These are phyloP conservation scores for Chenopodium formosanum DNA, from an alignment of 148 eudicot genomes.

Conservation along the genomic window DNA sequence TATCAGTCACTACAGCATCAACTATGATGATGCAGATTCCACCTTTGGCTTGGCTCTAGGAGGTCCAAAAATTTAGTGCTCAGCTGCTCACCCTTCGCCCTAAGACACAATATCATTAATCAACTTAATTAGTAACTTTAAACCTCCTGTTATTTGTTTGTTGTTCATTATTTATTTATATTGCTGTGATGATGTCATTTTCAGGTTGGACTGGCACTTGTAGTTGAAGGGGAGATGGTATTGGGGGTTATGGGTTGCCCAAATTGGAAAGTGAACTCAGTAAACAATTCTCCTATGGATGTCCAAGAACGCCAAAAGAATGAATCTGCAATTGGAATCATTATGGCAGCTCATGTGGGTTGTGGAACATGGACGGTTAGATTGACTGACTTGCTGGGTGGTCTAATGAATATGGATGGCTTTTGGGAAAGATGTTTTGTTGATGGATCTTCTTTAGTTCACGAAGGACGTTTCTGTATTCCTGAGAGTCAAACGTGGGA, in stretches of 20 bases:
- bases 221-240: constrained; percentile 84
- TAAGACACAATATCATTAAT: neutral
- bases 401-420: constrained; percentile 22
- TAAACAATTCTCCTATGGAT: constrained; percentile 20
- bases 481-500: constrained; percentile 91
- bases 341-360: constrained; percentile 78
- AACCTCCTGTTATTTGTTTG: neutral
- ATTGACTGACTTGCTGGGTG: constrained; percentile 33
- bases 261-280: constrained; percentile 57
- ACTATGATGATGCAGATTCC: neutral
- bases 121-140: neutral
- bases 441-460: constrained; percentile 45
- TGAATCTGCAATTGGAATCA: constrained; percentile 47
- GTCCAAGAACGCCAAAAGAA: constrained; percentile 28
- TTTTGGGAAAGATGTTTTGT: constrained; percentile 76
- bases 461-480: constrained; percentile 67
- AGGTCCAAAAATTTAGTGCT: neutral
- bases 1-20: neutral
- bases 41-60: neutral
- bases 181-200: constrained; percentile 15
- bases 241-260: constrained; percentile 98
- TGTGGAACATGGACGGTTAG: constrained; percentile 84
- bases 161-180: neutral
- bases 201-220: constrained; percentile 90
- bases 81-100: neutral